Base-by-base conservation (phyloP, 306 rosid species). In the Dryas drummondii region DNA sequence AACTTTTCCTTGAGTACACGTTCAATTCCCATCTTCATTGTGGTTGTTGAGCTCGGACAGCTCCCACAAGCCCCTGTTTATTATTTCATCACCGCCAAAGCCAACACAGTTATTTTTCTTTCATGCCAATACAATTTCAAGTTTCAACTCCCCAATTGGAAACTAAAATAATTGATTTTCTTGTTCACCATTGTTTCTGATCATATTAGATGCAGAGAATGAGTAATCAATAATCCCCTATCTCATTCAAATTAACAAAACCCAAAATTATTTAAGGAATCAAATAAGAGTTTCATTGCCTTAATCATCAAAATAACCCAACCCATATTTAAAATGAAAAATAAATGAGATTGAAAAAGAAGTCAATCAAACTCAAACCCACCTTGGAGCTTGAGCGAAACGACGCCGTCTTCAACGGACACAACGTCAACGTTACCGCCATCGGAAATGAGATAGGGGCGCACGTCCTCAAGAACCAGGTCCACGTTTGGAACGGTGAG, bases 401-500 rank as follows among this genome's bases (percentile, higher is more conserved):
- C 76, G 41, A 94, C 88, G 67, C 99, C 99, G 69, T 94, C 87
- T 45, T 85, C 72, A 1, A 94, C 91, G 44, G 97, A 90, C 4
- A 91, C 96, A 9, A 94, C 98, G 2, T 88, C 98, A 40, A 91
- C 98, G 87, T 94, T 90, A 11, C 98, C 98, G 17, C 98, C 98
- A 64, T 94, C 97, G 0, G 98, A 60, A 49, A 94, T 87, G 76
- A 94, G 97, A 79, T 94, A 94, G 55, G 98, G 97, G 7, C 98
- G 93, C 45, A 91, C 98, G 19, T 91, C 97, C 55, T 91, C 97
- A 1, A 94, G 97, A 77, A 91, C 98, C 51, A 85, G 65, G 85
- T 94, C 91, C 6, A 94, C 98, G 88, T 94, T 94, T 7, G 78
- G 74, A 42, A 76, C 80, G 13, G 87, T 91, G 32, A 94, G 92